A percentile compares a stretch with the other conserved stretches of the same genome.
phyloP scores from a whole-genome alignment of 2,329 filamentous ascomycete genomes.

The Aotearoamyces nothofagi region DNA sequence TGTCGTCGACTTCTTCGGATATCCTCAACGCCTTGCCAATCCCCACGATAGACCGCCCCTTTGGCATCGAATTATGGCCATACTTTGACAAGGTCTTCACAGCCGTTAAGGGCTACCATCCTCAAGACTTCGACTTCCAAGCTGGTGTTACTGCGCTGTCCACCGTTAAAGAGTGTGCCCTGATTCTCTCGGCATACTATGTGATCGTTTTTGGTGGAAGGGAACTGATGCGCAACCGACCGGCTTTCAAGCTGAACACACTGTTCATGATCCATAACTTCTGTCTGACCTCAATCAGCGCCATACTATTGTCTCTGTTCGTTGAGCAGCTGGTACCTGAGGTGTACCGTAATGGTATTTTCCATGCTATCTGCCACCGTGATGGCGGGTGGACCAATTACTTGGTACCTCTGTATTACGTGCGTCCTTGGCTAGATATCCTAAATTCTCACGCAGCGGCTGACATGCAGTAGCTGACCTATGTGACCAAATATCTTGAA shows the following conservation, averaged over 20 bases:
- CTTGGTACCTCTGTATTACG: conserved; percentile 91
- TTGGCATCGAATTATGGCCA: conserved; percentile 85
- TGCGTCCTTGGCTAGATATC: conserved; percentile 33
- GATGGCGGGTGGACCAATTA: conserved; percentile 88
- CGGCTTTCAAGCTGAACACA: conserved; percentile 72
- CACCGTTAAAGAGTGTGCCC: conserved; percentile 67
- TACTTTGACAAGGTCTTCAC: conserved; percentile 83
- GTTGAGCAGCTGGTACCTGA: conserved; percentile 83
- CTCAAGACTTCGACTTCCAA: conserved; percentile 73
- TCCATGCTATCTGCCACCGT: conserved; percentile 71
- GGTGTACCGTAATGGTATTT: conserved; percentile 65
- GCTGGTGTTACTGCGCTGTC: conserved; percentile 78
- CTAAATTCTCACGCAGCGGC: conserved; percentile 10
- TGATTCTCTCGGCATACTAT: conserved; percentile 82
- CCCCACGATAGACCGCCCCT: conserved; percentile 81
- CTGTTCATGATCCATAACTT: conserved; percentile 97
- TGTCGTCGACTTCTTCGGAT: conserved; percentile 11
- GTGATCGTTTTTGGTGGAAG: conserved; percentile 83
- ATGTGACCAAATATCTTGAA: conserved; percentile 95
- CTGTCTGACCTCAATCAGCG: conserved; percentile 77
- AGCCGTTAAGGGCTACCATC: conserved; percentile 62
- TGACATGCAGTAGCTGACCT: conserved; percentile 61
- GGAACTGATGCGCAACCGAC: conserved; percentile 77
- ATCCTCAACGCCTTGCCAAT: conserved; percentile 39
- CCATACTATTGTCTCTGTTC: conserved; percentile 66